phyloP scores from a whole-genome alignment of 768 basidiomycete genomes.

The Gloeophyllum trabeum region DNA sequence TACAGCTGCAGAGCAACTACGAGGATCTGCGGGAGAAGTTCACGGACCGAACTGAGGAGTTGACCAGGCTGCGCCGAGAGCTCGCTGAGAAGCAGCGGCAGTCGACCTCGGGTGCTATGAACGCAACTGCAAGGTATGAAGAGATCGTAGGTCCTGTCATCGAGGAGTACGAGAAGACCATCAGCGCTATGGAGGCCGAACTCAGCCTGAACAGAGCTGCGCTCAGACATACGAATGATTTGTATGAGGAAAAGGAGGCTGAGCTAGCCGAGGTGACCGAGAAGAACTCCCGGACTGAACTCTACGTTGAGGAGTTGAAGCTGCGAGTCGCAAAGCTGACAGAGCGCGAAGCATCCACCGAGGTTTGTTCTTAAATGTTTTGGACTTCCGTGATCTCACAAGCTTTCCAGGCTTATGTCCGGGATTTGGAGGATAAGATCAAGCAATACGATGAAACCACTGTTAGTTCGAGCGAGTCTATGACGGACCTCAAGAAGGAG shows the following conservation, averaged over 20 bases:
- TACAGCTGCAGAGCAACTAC: slow-evolving; percentile 77
- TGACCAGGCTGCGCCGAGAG: slow-evolving; percentile 69
- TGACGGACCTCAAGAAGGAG: slow-evolving; percentile 79
- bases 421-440: slow-evolving; percentile 88
- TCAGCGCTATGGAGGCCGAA: slow-evolving; percentile 89
- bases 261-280: slow-evolving; percentile 57
- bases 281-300: slow-evolving; percentile 67
- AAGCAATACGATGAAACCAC: slow-evolving; percentile 76
- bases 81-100: slow-evolving; percentile 63
- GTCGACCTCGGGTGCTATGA: slow-evolving; percentile 46
- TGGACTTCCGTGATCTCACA: slow-evolving; percentile 3
- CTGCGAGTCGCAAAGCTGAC: slow-evolving; percentile 68
- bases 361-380: slow-evolving; percentile 39
- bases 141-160: slow-evolving; percentile 97
- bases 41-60: slow-evolving; percentile 81
- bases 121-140: slow-evolving; percentile 71
- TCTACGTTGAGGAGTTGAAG: slow-evolving; percentile 82
- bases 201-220: slow-evolving; percentile 81
- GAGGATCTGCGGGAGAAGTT: slow-evolving; percentile 76
- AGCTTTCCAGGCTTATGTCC: slow-evolving; percentile 68
- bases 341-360: slow-evolving; percentile 86
- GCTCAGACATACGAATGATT: slow-evolving; percentile 81
- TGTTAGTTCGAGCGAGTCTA: slow-evolving; percentile 62
- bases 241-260: slow-evolving; percentile 87
- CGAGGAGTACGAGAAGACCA: slow-evolving; percentile 97